phyloP scores from a whole-genome alignment of 371 early-diverging fungal genomes.

The Dinochytrium kinnereticum region DNA sequence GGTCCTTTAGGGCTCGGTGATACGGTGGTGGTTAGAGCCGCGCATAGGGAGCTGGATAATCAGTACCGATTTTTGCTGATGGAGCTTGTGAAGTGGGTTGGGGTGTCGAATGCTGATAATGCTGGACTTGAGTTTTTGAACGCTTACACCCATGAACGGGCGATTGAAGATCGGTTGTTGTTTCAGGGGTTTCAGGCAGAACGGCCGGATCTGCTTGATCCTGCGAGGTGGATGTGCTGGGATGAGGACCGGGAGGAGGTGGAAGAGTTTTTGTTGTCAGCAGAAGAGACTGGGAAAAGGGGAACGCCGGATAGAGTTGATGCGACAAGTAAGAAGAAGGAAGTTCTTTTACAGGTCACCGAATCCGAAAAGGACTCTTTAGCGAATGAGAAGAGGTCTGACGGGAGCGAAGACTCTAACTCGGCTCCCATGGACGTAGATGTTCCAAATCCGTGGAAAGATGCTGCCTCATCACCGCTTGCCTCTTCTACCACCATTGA shows the following conservation, averaged over 20 bases:
- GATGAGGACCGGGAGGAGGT: constrained; percentile 3
- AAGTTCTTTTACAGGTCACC: not conserved
- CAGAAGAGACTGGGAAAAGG: not conserved
- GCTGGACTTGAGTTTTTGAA: constrained; percentile 33
- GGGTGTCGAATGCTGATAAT: constrained; percentile 19
- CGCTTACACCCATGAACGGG: constrained; percentile 34
- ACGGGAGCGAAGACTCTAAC: too few species aligned
- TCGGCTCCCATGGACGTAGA: not conserved
- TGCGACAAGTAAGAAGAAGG: not conserved
- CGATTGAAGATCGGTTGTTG: constrained; percentile 28
- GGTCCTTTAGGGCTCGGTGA: constrained; percentile 34
- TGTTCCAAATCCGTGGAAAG: not conserved
- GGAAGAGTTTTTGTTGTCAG: too few species aligned
- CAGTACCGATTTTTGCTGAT: constrained; percentile 35
- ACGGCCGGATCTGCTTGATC: constrained; percentile 16
- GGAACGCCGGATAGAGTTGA: not conserved
- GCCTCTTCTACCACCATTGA: not conserved
- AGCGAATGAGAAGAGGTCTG: not conserved
- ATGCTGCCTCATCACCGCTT: not conserved
- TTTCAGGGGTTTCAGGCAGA: constrained; percentile 13
- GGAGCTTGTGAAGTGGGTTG: constrained; percentile 40
- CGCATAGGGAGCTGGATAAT: constrained; percentile 34
- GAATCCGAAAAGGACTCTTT: not conserved
- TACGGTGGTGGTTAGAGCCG: constrained; percentile 30
- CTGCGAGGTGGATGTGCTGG: constrained; percentile 25